Evolutionary conservation across 2,329 filamentous ascomycete genomes (phyloP), one percentile per base, ranked within the genome.

Genomic region (Atkinsonella hypoxylon): DNA sequence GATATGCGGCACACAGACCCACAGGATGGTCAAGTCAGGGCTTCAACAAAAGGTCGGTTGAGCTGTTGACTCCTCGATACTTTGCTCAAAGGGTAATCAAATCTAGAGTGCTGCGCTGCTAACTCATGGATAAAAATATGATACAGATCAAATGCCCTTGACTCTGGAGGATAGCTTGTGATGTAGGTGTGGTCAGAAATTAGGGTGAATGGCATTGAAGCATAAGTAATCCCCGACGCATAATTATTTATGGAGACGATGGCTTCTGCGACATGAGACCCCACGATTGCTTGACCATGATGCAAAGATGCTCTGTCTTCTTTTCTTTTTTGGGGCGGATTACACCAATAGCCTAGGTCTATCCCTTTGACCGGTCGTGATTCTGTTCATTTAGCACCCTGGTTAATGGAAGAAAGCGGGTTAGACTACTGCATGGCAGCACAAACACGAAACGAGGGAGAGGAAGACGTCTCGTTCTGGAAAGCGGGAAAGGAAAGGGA

Each of bases 381-480:
- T 26, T 47, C 48, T 55, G 55, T 38, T 51, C 53, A 32, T 51
- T 52, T 43, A 56, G 47, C 38, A 53, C 46, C 45, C 52, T 53
- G 36, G 41, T 46, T 42, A 20, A 17, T 31, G 20, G 15, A 20
- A 38, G 34, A 50, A 26, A 13, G 15, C 10, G n/a, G 30, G 49
- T 51, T 51, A 51, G 49, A 47, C 26, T 32, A 17, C 38, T 40
- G 20, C 17, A 22, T 45, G 40, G 41, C 38, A 36, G 49, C 38
- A 39, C 11, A 36, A 42, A 30, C 20, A 30, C 20, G 45, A 31
- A 9, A 20, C 38, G 38, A 47, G 22, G 15, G 4, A 15, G 39
- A 9, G 18, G 13, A 26, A 18, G 46, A 8, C 15, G 38, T 34
- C 22, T 48, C 17, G 18, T 45, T 8, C n/a, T 39, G 40, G 39